Base-by-base conservation (phyloP, 257 asterid genomes). In the Jacaranda copaia region DNA sequence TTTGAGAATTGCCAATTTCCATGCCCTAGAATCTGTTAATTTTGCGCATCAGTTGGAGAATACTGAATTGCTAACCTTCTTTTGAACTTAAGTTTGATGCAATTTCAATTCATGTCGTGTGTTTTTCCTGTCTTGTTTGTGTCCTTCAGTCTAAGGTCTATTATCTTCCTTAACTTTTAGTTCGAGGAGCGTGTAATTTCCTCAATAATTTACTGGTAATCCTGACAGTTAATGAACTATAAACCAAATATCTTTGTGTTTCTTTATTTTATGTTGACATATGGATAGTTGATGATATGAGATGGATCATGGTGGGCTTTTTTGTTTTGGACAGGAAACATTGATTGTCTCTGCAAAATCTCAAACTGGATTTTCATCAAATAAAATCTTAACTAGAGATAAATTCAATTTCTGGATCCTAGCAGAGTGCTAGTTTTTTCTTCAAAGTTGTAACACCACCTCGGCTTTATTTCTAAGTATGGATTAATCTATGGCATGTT, bases 21-120 rank as follows among this genome's bases (percentile, higher is more conserved):
- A 25, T 25, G 32, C 2, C 32, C 32, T 25, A 25, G 32, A 25
- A 25, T 25, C 32, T 25, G 32, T 25, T 25, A 25, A 25, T 25
- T 25, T 25, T 25, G 32, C 32, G 1, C 32, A 25, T 25, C 32
- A 25, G 2, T 25, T 25, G 32, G 32, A 25, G 32, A 25, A 25
- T 25, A 25, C 32, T 25, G 32, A 25, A 25, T 25, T 25, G 32
- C 32, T 25, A 25, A 25, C 62, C 35, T 57, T 57, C 16, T 19
- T 20, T 18, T 9, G 10, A 57, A 10, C 79, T 75, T 58, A 85
- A 85, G 38, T 80, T 85, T 48, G 93, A 87, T 80, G 91, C 91
- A 42, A 63, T 89, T 53, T 82, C 88, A 55, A 85, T 70, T 25
- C 87, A 85, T 66, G 84, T 78, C 72, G 91, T 87, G 77, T 16